Conservation (phyloP, 179 eudicot species). For the Beta macrorhiza region DNA sequence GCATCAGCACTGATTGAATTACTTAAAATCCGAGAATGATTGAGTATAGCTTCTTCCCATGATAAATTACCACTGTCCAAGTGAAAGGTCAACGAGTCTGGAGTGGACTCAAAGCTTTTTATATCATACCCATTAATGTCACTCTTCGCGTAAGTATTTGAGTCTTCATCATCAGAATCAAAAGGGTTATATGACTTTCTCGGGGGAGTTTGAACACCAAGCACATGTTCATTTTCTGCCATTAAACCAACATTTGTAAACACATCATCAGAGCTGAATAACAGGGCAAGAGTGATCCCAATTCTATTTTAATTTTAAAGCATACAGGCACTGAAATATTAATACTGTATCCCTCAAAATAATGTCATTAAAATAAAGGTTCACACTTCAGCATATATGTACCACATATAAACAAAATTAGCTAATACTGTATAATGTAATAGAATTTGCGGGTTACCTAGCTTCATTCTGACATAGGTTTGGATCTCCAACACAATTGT, state of each 20-base stretch:
- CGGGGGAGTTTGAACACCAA: slow-evolving; percentile 28
- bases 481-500: neutral
- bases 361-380: neutral
- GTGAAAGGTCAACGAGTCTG: slow-evolving; percentile 42
- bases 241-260: neutral
- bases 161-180: slow-evolving; percentile 47
- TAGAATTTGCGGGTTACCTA: slow-evolving; percentile 30
- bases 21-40: slow-evolving; percentile 27
- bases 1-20: slow-evolving; percentile 24
- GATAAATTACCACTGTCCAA: slow-evolving; percentile 37
- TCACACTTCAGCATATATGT: neutral
- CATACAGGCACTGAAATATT: neutral
- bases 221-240: slow-evolving; percentile 40
- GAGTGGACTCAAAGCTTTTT: slow-evolving; percentile 37
- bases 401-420: no score
- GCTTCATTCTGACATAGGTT: slow-evolving; percentile 40
- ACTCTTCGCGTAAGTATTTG: slow-evolving; percentile 26
- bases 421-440: neutral
- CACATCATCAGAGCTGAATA: slow-evolving; percentile 10
- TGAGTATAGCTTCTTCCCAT: slow-evolving; percentile 46
- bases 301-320: neutral
- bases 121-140: slow-evolving; percentile 37
- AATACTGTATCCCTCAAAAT: neutral
- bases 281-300: neutral
- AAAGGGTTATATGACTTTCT: slow-evolving; percentile 53